Percentiles rank a stretch among this genome's conserved stretches.
Conservation (phyloP, 148 eudicot genomes). For the Vaccinium darrowii region DNA sequence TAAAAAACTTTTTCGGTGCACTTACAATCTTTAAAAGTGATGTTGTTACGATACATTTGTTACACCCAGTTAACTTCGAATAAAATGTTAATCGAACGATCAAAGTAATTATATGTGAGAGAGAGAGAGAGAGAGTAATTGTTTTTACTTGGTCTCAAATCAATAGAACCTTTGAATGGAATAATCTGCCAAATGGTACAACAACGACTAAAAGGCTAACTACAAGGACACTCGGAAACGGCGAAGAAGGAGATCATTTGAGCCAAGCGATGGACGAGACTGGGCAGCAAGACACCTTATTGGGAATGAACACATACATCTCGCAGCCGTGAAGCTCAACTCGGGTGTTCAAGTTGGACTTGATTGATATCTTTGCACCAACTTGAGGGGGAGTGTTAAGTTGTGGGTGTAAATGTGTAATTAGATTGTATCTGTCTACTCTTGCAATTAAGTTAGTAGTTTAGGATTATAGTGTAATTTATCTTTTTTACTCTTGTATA, state of each 20-base stretch:
- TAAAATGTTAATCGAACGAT: no score
- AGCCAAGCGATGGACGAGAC: neutral
- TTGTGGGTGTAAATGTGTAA: no score
- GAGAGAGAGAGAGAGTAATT: neutral
- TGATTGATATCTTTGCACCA: no score
- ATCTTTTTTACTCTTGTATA: no score
- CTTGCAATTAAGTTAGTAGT: no score
- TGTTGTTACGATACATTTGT: neutral
- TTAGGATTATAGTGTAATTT: no score
- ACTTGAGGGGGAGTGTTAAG: no score
- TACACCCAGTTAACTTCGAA: neutral
- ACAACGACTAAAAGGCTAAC: neutral
- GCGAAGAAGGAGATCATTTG: neutral
- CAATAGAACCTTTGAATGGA: neutral
- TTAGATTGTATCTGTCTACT: no score
- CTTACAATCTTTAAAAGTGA: no score
- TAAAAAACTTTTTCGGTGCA: no score
- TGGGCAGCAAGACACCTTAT: neutral
- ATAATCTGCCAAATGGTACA: neutral
- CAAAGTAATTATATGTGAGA: neutral
- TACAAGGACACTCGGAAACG: neutral
- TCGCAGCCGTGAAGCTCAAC: slow-evolving; percentile 75
- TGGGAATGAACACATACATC: slow-evolving; percentile 75
- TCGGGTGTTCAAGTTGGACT: slow-evolving; percentile 12
- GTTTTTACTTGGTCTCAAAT: neutral